Conservation (phyloP, 306 rosid species). For the Castanospermum australe region DNA sequence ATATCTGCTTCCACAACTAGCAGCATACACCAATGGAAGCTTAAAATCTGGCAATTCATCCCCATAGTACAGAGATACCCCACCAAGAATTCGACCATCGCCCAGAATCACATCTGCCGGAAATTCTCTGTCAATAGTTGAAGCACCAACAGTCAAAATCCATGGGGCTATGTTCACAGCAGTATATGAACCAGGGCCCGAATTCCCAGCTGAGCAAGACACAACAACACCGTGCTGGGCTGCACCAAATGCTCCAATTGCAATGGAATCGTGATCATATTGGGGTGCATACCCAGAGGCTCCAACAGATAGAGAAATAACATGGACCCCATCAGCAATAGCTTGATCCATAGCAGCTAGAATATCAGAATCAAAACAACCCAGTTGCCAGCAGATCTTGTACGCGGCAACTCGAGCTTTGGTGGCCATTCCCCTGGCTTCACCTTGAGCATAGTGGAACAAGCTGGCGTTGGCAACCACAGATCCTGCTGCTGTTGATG, state of each 20-base stretch:
- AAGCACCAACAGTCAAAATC: constrained; percentile 89
- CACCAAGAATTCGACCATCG: constrained; percentile 49
- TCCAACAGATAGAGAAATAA: constrained; percentile 90
- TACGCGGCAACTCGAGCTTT: constrained; percentile 83
- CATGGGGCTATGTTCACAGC: constrained; percentile 89
- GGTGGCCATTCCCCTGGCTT: constrained; percentile 88
- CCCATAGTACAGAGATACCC: constrained; percentile 75
- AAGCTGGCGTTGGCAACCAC: constrained; percentile 65
- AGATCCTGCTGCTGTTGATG: constrained; percentile 79
- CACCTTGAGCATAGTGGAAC: constrained; percentile 60
- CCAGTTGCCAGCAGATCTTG: constrained; percentile 76
- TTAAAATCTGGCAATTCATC: constrained; percentile 42
- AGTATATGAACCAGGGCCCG: constrained; percentile 67
- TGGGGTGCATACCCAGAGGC: constrained; percentile 52
- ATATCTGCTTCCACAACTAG: constrained; percentile 54
- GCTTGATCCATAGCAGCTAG: constrained; percentile 98
- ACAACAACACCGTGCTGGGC: constrained; percentile 64
- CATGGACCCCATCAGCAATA: constrained; percentile 67
- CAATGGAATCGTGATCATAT: constrained; percentile 71
- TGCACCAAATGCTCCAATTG: constrained; percentile 78
- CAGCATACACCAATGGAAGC: constrained; percentile 66
- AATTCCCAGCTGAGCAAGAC: constrained; percentile 83
- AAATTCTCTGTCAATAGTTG: constrained; percentile 80
- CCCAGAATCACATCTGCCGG: constrained; percentile 77
- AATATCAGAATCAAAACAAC: constrained; percentile 85